Evolutionary conservation across 2,329 filamentous ascomycete species (phyloP), one percentile per base, ranked within the genome.

Genomic region (Colletotrichum sublineola): DNA sequence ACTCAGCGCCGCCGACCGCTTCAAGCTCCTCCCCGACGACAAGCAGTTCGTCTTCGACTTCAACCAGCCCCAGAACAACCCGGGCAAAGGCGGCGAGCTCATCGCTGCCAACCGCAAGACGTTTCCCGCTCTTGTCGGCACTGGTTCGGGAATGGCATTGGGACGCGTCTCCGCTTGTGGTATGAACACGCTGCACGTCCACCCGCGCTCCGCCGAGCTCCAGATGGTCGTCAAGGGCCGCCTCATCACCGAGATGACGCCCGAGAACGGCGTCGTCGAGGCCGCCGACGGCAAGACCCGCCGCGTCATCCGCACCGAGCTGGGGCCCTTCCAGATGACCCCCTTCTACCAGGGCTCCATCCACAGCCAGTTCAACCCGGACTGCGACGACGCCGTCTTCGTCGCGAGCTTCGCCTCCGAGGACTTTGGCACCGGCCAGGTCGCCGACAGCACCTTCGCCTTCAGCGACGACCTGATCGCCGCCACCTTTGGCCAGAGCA

Each of bases 281-380:
- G 84, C 82, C 74, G 77, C 77, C n/a, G 74, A 78, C 42, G 77
- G 77, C 44, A 72, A 67, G 62, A 78, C 75, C 36, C 81, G 79
- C 42, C 78, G 84, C 56, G 67, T 75, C 52, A 79, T 82, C 72
- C 74, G 71, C 63, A 81, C 79, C 73, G 77, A 77, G 42, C 78
- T 89, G 50, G 76, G 75, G 14, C 78, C 81, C 71, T 83, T 83
- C 78, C 83, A 86, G 79, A 86, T 88, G 80, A 87, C 86, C 3
- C 83, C 86, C 60, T 89, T 89, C 80, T 87, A 85, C 75, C 84
- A 86, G 77, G 88, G 88, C 36, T 82, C 84, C 7, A 77, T 89
- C 31, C 89, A 90, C 79, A 86, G 84, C 9, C 86, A 89, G 77
- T 88, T 84, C 79, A 90, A 90, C 81, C 87, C 87, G 1, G 81